phyloP scores from a whole-genome alignment of 2,329 filamentous ascomycete species.

The Gliomastix tumulicola region DNA sequence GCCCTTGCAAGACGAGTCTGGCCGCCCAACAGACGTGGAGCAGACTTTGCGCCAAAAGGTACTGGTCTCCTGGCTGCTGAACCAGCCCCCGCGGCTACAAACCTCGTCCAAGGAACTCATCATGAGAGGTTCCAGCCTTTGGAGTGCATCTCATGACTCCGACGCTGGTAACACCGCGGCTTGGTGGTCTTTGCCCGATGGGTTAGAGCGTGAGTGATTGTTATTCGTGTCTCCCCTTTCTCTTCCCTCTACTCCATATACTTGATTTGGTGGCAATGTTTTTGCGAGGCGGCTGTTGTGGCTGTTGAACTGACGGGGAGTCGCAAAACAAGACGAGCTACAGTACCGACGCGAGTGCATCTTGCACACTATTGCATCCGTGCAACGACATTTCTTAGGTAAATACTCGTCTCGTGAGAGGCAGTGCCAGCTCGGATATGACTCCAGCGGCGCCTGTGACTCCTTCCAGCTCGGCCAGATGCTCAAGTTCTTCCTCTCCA shows the following conservation, averaged over 20 bases:
- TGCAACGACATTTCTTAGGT: constrained; percentile 60
- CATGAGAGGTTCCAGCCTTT: constrained; percentile 54
- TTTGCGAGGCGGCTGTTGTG: too few relatives aligned
- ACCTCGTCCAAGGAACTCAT: constrained; percentile 60
- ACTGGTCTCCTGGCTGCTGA: constrained; percentile 57
- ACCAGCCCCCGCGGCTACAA: constrained; percentile 53
- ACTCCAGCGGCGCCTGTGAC: constrained; percentile 65
- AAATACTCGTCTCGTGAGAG: constrained; percentile 60
- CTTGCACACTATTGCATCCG: constrained; percentile 61
- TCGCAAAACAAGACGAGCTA: constrained; percentile 47
- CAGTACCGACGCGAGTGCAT: constrained; percentile 59
- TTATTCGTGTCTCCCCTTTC: background rate
- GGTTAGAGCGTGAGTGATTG: constrained; percentile 52
- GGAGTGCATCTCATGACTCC: constrained; percentile 34
- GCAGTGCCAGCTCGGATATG: constrained; percentile 70
- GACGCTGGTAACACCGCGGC: constrained; percentile 28
- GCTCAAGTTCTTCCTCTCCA: constrained; percentile 60
- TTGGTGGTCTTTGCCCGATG: constrained; percentile 69
- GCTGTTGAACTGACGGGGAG: background rate
- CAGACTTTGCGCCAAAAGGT: constrained; percentile 64
- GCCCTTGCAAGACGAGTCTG: constrained; percentile 24
- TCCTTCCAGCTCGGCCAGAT: constrained; percentile 75
- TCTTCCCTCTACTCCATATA: too few relatives aligned
- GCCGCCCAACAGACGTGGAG: constrained; percentile 41
- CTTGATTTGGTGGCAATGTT: too few relatives aligned